Base-by-base conservation (phyloP, 2,329 filamentous ascomycete species). In the Microsporum ferrugineum region DNA sequence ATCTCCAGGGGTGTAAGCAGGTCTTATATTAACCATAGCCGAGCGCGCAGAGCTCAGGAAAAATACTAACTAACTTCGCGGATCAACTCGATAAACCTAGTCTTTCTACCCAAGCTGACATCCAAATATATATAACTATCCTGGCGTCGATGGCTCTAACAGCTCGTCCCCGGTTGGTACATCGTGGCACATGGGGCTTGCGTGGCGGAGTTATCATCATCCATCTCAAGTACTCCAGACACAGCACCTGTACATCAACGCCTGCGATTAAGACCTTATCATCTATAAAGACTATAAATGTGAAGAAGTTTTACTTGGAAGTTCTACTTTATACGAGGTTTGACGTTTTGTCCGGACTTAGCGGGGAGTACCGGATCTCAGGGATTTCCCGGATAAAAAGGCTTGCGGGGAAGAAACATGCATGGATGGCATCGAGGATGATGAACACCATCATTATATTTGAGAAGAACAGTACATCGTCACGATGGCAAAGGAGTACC, bases 401-500 rank as follows among this genome's bases (percentile, higher is more conserved):
- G 39, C n/a, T 17, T 34, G 38, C 57, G 41, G 38, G 57, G 57
- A 47, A 59, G 3, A 14, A 23, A 23, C 39, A 5, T 5, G 14
- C 39, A n/a, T 3, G 39, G 39, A 43, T 43, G 39, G 17, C 14
- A 14, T 5, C 4, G 6, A 43, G n/a, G 14, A 43, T n/a, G 17
- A 6, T 6, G 4, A 23, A n/a, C 39, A 6, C 2, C n/a, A 12
- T 8, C 6, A 1, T n/a, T 43, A 5, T n/a, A n/a, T 17, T 7
- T 43, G 39, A 43, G 17, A 43, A n/a, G 14, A n/a, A 43, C n/a
- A 43, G 17, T 4, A 43, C 14, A 23, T 14, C 10, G 10, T 43
- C 39, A 43, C 14, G 39, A 75, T 73, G 72, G 65, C 70, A 33
- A 67, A 68, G 10, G 61, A 73, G 43, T 75, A 75, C 43, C 60